Percentiles rank a stretch among this genome's conserved stretches.
Conservation (phyloP, 768 basidiomycete species). For the Tulasnella sp. region DNA sequence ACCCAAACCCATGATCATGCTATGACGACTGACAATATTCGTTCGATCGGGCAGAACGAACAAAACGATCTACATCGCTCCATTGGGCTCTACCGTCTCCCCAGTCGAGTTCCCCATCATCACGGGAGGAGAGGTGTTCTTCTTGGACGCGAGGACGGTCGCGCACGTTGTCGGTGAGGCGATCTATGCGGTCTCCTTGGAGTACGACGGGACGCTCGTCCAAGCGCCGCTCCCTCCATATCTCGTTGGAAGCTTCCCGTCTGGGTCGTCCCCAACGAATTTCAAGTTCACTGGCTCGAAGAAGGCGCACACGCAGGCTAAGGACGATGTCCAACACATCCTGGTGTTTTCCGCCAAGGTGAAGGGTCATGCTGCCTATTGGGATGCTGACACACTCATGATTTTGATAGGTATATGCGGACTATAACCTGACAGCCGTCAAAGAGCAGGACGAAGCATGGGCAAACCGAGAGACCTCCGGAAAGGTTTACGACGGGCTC, state of each 20-base stretch:
- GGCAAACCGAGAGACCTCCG: slow-evolving; percentile 61
- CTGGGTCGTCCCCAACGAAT: slow-evolving; percentile 31
- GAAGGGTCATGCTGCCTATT: slow-evolving; percentile 28
- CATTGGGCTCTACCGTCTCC: slow-evolving; percentile 40
- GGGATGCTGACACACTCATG: slow-evolving; percentile 46
- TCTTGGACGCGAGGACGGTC: slow-evolving; percentile 61
- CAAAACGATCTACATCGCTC: slow-evolving; percentile 53
- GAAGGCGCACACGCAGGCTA: slow-evolving; percentile 6
- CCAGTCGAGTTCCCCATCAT: slow-evolving; percentile 47
- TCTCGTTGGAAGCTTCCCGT: slow-evolving; percentile 16
- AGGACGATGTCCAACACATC: slow-evolving; percentile 19
- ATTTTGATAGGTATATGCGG: slow-evolving; percentile 24
- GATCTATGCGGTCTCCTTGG: slow-evolving; percentile 49
- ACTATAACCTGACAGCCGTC: slow-evolving; percentile 41
- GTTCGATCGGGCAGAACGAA: slow-evolving; percentile 41
- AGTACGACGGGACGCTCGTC: slow-evolving; percentile 30
- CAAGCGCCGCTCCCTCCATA: slow-evolving; percentile 60
- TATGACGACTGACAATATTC: not conserved
- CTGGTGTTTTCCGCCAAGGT: slow-evolving; percentile 78
- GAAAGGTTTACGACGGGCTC: slow-evolving; percentile 54
- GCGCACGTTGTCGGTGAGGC: slow-evolving; percentile 50
- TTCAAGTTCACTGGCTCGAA: slow-evolving; percentile 50
- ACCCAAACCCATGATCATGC: not conserved
- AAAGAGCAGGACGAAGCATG: slow-evolving; percentile 59
- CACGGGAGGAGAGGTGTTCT: slow-evolving; percentile 63